phyloP scores from a whole-genome alignment of 1,284 basidiomycete genomes.

The Naganishia liquefaciens region DNA sequence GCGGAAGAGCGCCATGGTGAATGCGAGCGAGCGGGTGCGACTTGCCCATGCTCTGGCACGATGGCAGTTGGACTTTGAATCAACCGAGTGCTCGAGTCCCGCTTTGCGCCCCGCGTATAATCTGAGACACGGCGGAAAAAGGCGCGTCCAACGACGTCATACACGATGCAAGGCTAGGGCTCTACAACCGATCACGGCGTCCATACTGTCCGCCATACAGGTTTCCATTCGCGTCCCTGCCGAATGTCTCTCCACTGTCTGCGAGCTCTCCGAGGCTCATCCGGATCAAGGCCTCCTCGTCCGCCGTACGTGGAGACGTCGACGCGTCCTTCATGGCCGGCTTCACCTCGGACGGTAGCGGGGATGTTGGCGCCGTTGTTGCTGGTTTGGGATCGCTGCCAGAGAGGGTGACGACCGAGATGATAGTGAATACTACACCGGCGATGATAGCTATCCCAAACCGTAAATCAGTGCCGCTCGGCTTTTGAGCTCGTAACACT shows the following conservation, averaged over 20 bases:
- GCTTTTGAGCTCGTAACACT: constrained; percentile 41
- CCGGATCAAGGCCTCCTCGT: constrained; percentile 20
- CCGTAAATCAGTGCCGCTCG: neutral
- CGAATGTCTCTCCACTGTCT: constrained; percentile 10
- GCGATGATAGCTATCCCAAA: constrained; percentile 46
- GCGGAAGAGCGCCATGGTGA: constrained; percentile 35
- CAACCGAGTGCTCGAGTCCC: too few relatives aligned
- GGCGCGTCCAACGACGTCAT: neutral
- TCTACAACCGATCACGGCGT: constrained; percentile 15
- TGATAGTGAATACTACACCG: constrained; percentile 44
- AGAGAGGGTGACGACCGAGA: constrained; percentile 37
- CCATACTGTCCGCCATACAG: constrained; percentile 23
- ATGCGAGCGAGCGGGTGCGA: too few relatives aligned
- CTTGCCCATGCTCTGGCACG: too few relatives aligned
- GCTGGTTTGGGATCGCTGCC: constrained; percentile 22
- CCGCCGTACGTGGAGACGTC: constrained; percentile 11
- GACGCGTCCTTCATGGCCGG: constrained; percentile 20
- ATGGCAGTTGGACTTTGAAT: too few relatives aligned
- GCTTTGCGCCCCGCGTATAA: too few relatives aligned
- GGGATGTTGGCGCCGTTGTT: constrained; percentile 1
- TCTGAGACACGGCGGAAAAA: neutral
- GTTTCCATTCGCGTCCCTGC: constrained; percentile 6
- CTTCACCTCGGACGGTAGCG: neutral
- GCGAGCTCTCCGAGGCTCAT: constrained; percentile 15
- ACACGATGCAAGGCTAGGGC: neutral